Evolutionary conservation across 306 rosid species (phyloP), one percentile per base, ranked within the genome.

Genomic region (Vigna angularis): DNA sequence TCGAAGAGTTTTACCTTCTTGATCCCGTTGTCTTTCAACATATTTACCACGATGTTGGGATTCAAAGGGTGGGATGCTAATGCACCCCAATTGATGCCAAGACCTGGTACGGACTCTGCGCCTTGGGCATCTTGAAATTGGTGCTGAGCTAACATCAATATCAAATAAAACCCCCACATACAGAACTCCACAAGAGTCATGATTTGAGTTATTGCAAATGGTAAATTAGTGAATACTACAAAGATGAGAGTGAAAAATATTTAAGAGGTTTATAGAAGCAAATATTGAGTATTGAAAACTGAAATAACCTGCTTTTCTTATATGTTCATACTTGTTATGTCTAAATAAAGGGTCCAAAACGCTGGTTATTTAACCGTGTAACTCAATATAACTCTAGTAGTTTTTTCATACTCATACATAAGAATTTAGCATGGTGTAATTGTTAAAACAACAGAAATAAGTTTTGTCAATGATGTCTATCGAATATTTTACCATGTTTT

Each of bases 11-110:
- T 94, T 5, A 86, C 91, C 80, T 89, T 90, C n/a, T 83, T 82
- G 47, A 94, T 87, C 2, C 89, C 91, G n/a, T 94, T 94, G 64
- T 88, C 92, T 76, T 89, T 89, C 48, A 94, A 67, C 88, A 92
- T 15, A 4, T 82, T 72, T 4, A 83, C 93, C 69, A 94, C 97
- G 3, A 79, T 82, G 13, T 0, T 3, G 1, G 97, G 87, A 11
- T 52, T 17, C 80, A 90, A 38, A 48, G 87, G 87, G 76, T 89
- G 87, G 0, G 97, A 89, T 9, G 91, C 48, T 51, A 89, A 56
- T 15, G 86, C 26, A 49, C 98, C 98, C 98, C 95, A 90, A 36
- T 92, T 94, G 32, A 89, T 83, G 18, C 98, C 98, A 38, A 88
- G 45, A 15, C 87, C 53, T 36, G 53, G 15, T 7, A 80, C 4